Percentiles rank a stretch among this genome's conserved stretches.
These are phyloP conservation scores for Coffea humblotiana DNA, from an alignment of 305 asterid species.

Conservation along the genomic window DNA sequence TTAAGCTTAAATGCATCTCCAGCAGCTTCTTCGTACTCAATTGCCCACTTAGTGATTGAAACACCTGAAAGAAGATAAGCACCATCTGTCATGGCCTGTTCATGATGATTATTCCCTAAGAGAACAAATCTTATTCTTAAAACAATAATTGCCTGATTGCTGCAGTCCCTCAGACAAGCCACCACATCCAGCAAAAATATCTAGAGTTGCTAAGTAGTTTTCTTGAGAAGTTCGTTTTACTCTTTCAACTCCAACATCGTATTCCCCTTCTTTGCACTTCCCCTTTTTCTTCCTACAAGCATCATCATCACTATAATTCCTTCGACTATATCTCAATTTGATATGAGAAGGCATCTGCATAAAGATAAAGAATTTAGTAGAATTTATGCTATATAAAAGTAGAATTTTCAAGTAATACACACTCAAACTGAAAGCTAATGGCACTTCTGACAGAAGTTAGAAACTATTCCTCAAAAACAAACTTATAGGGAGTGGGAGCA, in stretches of 20 bases:
- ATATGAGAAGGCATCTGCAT: slow-evolving; percentile 72
- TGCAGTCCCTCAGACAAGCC: slow-evolving; percentile 90
- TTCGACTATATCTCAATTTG: slow-evolving; percentile 54
- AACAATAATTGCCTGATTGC: slow-evolving; percentile 58
- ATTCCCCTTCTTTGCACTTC: slow-evolving; percentile 77
- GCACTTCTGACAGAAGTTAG: background rate
- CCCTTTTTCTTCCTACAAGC: slow-evolving; percentile 70
- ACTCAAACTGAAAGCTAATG: background rate
- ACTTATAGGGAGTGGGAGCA: slow-evolving; percentile 1
- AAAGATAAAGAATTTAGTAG: slow-evolving; percentile 4
- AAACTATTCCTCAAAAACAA: background rate
- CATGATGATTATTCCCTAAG: slow-evolving; percentile 12
- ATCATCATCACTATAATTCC: slow-evolving; percentile 41
- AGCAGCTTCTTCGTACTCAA: slow-evolving; percentile 90
- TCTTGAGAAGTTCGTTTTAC: slow-evolving; percentile 34
- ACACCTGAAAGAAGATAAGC: slow-evolving; percentile 48
- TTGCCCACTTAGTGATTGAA: slow-evolving; percentile 87
- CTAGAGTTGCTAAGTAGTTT: slow-evolving; percentile 61
- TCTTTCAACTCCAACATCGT: slow-evolving; percentile 37
- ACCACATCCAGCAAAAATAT: slow-evolving; percentile 96
- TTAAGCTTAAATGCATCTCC: slow-evolving; percentile 94
- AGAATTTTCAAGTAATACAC: background rate
- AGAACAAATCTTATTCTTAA: slow-evolving; percentile 15
- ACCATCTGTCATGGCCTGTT: slow-evolving; percentile 22
- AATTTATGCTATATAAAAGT: background rate